Evolutionary conservation across 192 early-diverging fungal species (phyloP).

Genomic region (Pilobolus umbonatus): DNA sequence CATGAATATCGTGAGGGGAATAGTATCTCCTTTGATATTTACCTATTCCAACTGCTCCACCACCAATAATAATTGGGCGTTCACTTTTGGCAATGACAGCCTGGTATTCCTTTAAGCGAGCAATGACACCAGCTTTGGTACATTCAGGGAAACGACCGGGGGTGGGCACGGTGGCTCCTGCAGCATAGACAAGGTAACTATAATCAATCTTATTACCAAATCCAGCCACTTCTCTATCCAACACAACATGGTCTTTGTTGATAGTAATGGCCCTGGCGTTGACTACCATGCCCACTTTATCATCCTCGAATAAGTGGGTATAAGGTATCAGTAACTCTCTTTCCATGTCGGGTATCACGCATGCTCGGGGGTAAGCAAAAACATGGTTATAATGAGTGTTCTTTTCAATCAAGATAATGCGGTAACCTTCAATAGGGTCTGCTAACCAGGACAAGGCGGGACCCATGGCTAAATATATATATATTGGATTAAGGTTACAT

Average conservation of each 20-base stretch:
- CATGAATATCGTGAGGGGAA: not conserved
- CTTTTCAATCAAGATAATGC: constrained; percentile 53
- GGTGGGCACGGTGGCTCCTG: constrained; percentile 48
- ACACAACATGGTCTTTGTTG: constrained; percentile 40
- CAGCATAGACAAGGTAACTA: constrained; percentile 49
- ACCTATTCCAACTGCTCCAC: constrained; percentile 67
- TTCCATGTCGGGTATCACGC: constrained; percentile 52
- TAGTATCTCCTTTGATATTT: not conserved
- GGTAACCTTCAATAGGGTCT: constrained; percentile 38
- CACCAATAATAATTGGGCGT: constrained; percentile 65
- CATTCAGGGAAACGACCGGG: constrained; percentile 40
- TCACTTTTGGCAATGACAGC: constrained; percentile 52
- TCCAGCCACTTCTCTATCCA: constrained; percentile 46
- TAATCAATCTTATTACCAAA: constrained; percentile 46
- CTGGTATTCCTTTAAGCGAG: constrained; percentile 39
- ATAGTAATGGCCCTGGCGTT: constrained; percentile 44
- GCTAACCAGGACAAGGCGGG: constrained; percentile 26
- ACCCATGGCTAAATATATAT: constrained; percentile 25
- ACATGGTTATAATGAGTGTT: constrained; percentile 58
- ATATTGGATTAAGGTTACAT: not conserved
- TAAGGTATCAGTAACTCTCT: constrained; percentile 58
- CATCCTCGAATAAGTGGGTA: constrained; percentile 34
- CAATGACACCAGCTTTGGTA: constrained; percentile 43
- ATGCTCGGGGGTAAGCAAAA: constrained; percentile 58
- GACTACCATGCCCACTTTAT: constrained; percentile 41